Evolutionary conservation across 2,329 filamentous ascomycete species (phyloP), one percentile per base, ranked within the genome.

Genomic region (Colletotrichum lentis): DNA sequence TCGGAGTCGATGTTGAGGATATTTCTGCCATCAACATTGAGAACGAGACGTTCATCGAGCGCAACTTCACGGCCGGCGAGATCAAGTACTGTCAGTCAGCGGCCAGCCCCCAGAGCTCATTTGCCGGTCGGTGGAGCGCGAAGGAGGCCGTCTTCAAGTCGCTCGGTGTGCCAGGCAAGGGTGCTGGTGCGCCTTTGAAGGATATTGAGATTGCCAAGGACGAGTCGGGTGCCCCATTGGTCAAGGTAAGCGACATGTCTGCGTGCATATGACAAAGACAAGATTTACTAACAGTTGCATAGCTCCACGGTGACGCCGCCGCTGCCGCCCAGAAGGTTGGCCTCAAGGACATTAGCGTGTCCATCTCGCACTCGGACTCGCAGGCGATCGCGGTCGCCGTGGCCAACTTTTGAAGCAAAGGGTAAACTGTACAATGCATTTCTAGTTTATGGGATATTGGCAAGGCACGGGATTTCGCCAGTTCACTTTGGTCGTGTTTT

Each of bases 131-230:
- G 73, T 99, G 96, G 96, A 95, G 91, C 75, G 96, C 96, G 43
- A 99, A 99, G 84, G 96, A 99, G 82, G 96, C 96, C 35, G 94
- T 99, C 0, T 99, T 99, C 86, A 99, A 99, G 88, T 94, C 93
- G 44, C 85, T 99, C 16, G 94, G 94, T 72, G 94, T 98, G 14
- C 82, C 86, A 73, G 91, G 94, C 80, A 90, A 92, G 81, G 96
- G 96, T 70, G 94, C 91, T 11, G 96, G 96, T 72, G 95, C 96
- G 68, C 86, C 93, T 18, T 80, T 99, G 80, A 96, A 91, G 84
- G 94, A 98, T 49, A 99, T 99, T 82, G 96, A 99, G 82, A 95
- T 99, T 74, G 80, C 88, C 70, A 90, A 90, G 74, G 90, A 94
- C 75, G 89, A 91, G 72, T 91, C 88, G 53, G 96, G 96, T 67